phyloP scores from a whole-genome alignment of 2,329 filamentous ascomycete species.

The Exophiala sideris region DNA sequence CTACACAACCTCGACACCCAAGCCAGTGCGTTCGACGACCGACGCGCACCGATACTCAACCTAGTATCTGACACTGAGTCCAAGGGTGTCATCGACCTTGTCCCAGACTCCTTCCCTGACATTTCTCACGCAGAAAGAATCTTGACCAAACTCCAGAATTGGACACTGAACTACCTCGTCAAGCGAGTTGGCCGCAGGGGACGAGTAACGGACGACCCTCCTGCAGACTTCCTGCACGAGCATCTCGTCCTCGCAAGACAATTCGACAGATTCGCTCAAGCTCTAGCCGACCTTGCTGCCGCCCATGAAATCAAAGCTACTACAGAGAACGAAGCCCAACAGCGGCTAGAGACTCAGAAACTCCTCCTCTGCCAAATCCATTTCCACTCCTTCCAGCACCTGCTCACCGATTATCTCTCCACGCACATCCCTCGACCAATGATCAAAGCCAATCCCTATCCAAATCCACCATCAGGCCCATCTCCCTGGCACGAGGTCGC shows the following conservation, averaged over 20 bases:
- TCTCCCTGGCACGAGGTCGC: neutral
- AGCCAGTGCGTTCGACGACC: slow-evolving; percentile 25
- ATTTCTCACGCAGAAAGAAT: slow-evolving; percentile 18
- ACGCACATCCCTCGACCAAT: neutral
- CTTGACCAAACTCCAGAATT: slow-evolving; percentile 28
- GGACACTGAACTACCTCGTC: slow-evolving; percentile 26
- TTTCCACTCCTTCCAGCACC: neutral
- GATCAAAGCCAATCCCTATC: neutral
- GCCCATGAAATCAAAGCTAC: neutral
- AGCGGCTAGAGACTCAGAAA: too few relatives aligned
- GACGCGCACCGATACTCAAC: slow-evolving; percentile 13
- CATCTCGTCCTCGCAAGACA: neutral
- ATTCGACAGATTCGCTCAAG: neutral
- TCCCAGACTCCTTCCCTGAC: slow-evolving; percentile 3
- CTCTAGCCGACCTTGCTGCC: neutral
- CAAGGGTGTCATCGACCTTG: slow-evolving; percentile 1
- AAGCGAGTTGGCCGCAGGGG: slow-evolving; percentile 14
- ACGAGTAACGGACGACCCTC: slow-evolving; percentile 4
- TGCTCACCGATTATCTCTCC: neutral
- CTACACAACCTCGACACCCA: slow-evolving; percentile 28
- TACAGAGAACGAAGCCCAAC: neutral
- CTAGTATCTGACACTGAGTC: slow-evolving; percentile 12
- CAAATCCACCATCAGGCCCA: neutral
- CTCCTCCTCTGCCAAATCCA: neutral
- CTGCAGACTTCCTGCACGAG: slow-evolving; percentile 1